Percentiles rank a stretch among this genome's conserved stretches.
These are phyloP conservation scores for Fibroporia radiculosa DNA, from an alignment of 768 basidiomycete genomes.

Conservation along the genomic window DNA sequence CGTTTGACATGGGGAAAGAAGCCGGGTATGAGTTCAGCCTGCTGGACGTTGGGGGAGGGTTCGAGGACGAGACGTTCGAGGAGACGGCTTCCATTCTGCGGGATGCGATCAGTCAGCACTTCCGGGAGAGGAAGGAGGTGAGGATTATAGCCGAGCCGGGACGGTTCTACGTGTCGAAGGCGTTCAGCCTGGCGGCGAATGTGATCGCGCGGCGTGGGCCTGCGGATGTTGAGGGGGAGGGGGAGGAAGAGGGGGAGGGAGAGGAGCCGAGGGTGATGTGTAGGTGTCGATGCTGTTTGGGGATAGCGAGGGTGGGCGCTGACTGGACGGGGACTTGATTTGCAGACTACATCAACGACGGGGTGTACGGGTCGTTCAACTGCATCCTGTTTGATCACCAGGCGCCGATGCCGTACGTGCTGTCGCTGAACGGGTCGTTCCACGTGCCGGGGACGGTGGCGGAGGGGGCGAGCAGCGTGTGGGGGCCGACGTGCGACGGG, in stretches of 20 bases:
- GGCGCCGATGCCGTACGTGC: conserved; percentile 59
- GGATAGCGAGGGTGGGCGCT: neutral
- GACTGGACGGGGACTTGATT: neutral
- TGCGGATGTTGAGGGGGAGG: conserved; percentile 25
- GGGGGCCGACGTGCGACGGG: conserved; percentile 99
- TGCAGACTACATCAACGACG: conserved; percentile 98
- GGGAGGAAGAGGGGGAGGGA: conserved; percentile 18
- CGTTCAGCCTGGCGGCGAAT: conserved; percentile 88
- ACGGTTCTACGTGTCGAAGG: conserved; percentile 85
- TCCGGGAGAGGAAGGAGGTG: conserved; percentile 64
- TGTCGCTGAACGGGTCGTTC: conserved; percentile 64
- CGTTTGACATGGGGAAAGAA: conserved; percentile 81
- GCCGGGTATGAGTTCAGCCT: conserved; percentile 77
- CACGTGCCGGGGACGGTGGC: conserved; percentile 39
- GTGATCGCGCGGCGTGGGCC: conserved; percentile 84
- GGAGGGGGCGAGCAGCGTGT: conserved; percentile 61
- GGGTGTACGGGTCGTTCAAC: conserved; percentile 96
- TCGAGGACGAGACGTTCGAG: conserved; percentile 85
- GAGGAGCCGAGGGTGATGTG: conserved; percentile 77
- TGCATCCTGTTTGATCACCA: conserved; percentile 98
- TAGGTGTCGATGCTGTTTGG: conserved; percentile 36
- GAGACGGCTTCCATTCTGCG: conserved; percentile 64
- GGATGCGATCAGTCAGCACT: conserved; percentile 66
- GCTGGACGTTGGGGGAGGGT: conserved; percentile 94
- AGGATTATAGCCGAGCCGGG: conserved; percentile 95